Evolutionary conservation across 768 basidiomycete genomes (phyloP).

Genomic region (Leccinum disarticulatum): DNA sequence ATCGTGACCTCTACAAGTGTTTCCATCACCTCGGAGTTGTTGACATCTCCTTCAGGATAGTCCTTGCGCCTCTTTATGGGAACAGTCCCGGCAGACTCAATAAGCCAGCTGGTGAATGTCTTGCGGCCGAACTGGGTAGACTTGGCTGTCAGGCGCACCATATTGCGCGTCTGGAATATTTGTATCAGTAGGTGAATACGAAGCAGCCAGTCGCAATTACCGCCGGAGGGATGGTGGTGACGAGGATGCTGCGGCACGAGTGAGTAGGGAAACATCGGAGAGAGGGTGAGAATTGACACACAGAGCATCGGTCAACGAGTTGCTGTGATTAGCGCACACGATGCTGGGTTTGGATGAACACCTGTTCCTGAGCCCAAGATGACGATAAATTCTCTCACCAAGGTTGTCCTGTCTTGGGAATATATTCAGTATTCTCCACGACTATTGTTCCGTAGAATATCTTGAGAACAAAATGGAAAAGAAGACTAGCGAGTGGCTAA

Average conservation of each 20-base stretch:
- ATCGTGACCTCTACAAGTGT: slow-evolving; percentile 60
- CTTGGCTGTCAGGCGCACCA: slow-evolving; percentile 85
- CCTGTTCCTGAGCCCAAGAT: neutral
- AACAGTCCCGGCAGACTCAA: slow-evolving; percentile 84
- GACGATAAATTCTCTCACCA: slow-evolving; percentile 46
- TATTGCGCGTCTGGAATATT: slow-evolving; percentile 59
- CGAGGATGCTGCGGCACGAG: slow-evolving; percentile 53
- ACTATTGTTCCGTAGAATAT: slow-evolving; percentile 91
- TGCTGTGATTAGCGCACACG: slow-evolving; percentile 84
- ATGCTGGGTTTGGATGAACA: slow-evolving; percentile 48
- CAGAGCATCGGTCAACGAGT: slow-evolving; percentile 86
- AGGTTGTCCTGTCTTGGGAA: slow-evolving; percentile 72
- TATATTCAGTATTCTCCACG: slow-evolving; percentile 69
- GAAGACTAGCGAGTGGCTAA: slow-evolving; percentile 40
- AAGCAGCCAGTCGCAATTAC: slow-evolving; percentile 36
- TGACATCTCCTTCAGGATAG: slow-evolving; percentile 47
- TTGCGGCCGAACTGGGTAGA: slow-evolving; percentile 79
- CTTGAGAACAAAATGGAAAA: slow-evolving; percentile 83
- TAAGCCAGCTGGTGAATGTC: slow-evolving; percentile 89
- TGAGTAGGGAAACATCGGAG: neutral
- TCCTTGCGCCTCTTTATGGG: slow-evolving; percentile 81
- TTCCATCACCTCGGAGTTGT: slow-evolving; percentile 71
- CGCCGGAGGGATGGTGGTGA: slow-evolving; percentile 68
- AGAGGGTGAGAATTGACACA: slow-evolving; percentile 36
- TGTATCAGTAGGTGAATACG: slow-evolving; percentile 6